Conservation (phyloP, 2,329 filamentous ascomycete genomes). For the Scortechinia acanthostroma region DNA sequence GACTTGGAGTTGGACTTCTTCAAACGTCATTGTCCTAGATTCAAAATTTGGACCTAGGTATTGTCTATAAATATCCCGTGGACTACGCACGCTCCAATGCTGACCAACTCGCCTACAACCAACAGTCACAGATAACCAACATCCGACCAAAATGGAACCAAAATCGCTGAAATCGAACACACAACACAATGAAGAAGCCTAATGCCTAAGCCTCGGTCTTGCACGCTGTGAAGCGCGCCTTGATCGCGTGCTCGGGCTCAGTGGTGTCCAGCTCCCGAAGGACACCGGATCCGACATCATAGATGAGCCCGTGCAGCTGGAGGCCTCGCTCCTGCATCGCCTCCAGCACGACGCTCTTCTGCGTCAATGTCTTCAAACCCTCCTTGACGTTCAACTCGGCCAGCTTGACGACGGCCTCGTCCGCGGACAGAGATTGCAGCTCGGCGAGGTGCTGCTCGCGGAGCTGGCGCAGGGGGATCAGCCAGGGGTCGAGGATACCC, state of each 20-base stretch:
- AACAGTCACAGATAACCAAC: no score
- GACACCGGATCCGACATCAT: slow-evolving; percentile 47
- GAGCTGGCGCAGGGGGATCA: slow-evolving; percentile 38
- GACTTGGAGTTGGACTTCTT: no score
- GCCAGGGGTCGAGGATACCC: slow-evolving; percentile 46
- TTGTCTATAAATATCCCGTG: no score
- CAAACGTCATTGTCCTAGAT: no score
- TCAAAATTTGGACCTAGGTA: no score
- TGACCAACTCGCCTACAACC: no score
- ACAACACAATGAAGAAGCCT: no score
- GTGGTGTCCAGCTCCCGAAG: slow-evolving; percentile 33
- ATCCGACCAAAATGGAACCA: no score
- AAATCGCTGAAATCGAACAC: no score
- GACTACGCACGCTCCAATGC: no score
- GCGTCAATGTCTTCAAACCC: slow-evolving; percentile 60
- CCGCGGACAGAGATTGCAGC: slow-evolving; percentile 43
- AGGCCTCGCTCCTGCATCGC: slow-evolving; percentile 66
- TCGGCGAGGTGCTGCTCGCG: slow-evolving; percentile 40
- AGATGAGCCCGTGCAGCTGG: slow-evolving; percentile 71
- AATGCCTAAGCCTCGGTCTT: background rate
- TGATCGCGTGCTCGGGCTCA: background rate
- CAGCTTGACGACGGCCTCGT: slow-evolving; percentile 47
- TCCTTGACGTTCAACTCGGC: slow-evolving; percentile 72
- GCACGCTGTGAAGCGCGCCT: background rate
- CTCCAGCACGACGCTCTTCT: slow-evolving; percentile 63